phyloP scores from a whole-genome alignment of 495 filamentous ascomycete species.

The Xylaria sp. region DNA sequence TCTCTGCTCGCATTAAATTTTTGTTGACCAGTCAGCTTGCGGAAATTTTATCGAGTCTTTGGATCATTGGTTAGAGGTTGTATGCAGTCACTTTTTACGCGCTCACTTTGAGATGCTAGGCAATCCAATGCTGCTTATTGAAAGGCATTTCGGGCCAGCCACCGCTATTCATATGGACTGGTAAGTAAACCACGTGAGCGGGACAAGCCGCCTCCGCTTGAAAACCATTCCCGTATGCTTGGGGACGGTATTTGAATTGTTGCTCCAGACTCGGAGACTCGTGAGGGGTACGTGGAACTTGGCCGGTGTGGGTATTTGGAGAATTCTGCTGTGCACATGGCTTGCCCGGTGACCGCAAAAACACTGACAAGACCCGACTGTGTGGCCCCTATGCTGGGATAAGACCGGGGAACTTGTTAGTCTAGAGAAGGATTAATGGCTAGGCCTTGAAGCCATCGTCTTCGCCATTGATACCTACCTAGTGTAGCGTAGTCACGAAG shows the following conservation, averaged over 20 bases:
- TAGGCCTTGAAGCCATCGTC: not conserved
- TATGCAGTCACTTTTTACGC: conserved; percentile 2
- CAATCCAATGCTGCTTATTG: not conserved
- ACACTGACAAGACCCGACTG: not conserved
- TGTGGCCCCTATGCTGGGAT: not conserved
- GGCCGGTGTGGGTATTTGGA: conserved; percentile 18
- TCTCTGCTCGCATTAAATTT: too few relatives aligned
- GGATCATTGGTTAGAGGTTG: not conserved
- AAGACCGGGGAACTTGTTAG: not conserved
- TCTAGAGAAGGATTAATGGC: not conserved
- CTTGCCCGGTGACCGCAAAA: not conserved
- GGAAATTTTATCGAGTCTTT: not conserved
- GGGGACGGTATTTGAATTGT: not conserved
- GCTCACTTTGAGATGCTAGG: not conserved
- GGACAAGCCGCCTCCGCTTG: not conserved
- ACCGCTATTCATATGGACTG: too few relatives aligned
- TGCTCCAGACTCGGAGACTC: not conserved
- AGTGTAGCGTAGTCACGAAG: not conserved
- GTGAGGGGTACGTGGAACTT: conserved; percentile 20
- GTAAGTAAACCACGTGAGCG: not conserved
- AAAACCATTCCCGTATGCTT: not conserved
- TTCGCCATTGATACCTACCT: conserved; percentile 4
- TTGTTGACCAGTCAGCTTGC: not conserved
- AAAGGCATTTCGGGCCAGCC: not conserved
- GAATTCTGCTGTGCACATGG: conserved; percentile 18